Conservation (phyloP, 2,329 filamentous ascomycete genomes). For the Aspergillus sp. region DNA sequence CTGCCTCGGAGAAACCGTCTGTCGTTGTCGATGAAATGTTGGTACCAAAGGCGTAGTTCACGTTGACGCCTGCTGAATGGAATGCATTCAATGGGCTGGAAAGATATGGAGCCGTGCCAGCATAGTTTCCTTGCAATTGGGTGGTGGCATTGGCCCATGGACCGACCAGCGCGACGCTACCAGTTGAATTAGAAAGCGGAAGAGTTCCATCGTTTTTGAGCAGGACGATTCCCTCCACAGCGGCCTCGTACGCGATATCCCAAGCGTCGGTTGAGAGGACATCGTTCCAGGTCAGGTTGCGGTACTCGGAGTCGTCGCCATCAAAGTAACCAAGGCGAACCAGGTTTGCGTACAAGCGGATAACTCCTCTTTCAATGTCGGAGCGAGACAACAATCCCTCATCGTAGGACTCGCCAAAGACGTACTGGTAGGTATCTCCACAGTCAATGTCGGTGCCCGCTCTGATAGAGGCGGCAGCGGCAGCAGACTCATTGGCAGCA, state of each 20-base stretch:
- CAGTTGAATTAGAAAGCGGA: slow-evolving; percentile 36
- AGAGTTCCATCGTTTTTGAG: slow-evolving; percentile 51
- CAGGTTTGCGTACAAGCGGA: slow-evolving; percentile 47
- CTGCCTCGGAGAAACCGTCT: slow-evolving; percentile 25
- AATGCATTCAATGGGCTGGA: slow-evolving; percentile 52
- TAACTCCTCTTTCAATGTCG: slow-evolving; percentile 43
- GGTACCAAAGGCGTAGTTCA: slow-evolving; percentile 42
- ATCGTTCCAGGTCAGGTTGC: slow-evolving; percentile 50
- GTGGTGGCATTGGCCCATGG: slow-evolving; percentile 55
- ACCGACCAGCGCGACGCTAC: slow-evolving; percentile 52
- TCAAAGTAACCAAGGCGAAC: slow-evolving; percentile 52
- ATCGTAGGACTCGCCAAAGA: slow-evolving; percentile 40
- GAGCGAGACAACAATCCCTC: slow-evolving; percentile 42
- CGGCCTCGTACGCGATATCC: slow-evolving; percentile 52
- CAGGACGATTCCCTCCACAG: slow-evolving; percentile 43
- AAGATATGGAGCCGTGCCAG: slow-evolving; percentile 52
- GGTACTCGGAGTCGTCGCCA: slow-evolving; percentile 40
- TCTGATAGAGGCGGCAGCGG: slow-evolving; percentile 45
- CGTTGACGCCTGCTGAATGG: slow-evolving; percentile 40
- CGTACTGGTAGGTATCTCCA: slow-evolving; percentile 44
- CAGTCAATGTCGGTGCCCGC: slow-evolving; percentile 53
- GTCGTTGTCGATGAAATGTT: slow-evolving; percentile 25
- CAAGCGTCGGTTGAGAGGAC: slow-evolving; percentile 53
- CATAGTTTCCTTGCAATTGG: slow-evolving; percentile 58
- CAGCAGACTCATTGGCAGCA: slow-evolving; percentile 38